Conservation (phyloP, 805 yeast genomes). For the Kazachstania viticola region DNA sequence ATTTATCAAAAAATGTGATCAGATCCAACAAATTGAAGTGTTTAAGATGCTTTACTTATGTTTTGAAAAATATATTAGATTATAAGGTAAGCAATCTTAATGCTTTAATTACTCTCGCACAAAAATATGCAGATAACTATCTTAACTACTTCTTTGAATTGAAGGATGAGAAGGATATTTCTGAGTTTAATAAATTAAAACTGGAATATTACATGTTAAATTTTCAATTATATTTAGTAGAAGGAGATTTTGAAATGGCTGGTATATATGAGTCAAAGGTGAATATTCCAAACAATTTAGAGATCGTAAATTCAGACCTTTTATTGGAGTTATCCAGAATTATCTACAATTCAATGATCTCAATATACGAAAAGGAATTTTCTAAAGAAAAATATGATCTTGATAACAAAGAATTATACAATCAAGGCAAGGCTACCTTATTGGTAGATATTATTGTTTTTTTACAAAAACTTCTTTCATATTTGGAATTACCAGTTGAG, state of each 20-base stretch:
- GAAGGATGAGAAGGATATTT: constrained; percentile 2
- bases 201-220: constrained; percentile 24
- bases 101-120: constrained; percentile 14
- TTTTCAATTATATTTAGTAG: constrained; percentile 23
- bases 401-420: background rate
- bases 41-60: constrained; percentile 23
- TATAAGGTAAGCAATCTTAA: constrained; percentile 1
- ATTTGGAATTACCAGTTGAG: constrained; percentile 8
- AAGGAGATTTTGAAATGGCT: constrained; percentile 28
- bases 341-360: constrained; percentile 23
- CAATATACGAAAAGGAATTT: too few relatives aligned
- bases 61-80: constrained; percentile 23
- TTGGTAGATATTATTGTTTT: constrained; percentile 9
- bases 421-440: background rate
- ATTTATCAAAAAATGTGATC: too few relatives aligned
- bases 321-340: constrained; percentile 25
- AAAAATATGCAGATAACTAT: constrained; percentile 22
- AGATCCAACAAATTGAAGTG: too few relatives aligned
- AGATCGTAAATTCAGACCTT: constrained; percentile 7
- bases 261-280: constrained; percentile 27
- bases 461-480: constrained; percentile 6
- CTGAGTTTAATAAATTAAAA: constrained; percentile 11
- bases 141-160: constrained; percentile 15
- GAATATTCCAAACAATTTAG: constrained; percentile 7
- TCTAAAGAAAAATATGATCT: too few relatives aligned